Evolutionary conservation across 768 basidiomycete species (phyloP).

Genomic region (Mycena capillaripes): DNA sequence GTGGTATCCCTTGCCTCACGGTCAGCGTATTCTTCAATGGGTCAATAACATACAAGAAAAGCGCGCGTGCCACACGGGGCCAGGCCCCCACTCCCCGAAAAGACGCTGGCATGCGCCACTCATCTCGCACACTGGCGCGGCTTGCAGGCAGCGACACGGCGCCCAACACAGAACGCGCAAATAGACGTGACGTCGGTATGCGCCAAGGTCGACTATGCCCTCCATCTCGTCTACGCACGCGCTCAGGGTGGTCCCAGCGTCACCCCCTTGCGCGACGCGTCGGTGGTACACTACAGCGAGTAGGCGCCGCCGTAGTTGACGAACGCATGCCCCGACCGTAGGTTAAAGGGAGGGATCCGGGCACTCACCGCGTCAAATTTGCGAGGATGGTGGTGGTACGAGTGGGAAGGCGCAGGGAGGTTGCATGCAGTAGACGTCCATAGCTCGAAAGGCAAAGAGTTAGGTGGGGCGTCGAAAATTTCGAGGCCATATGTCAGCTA

Average conservation of each 20-base stretch:
- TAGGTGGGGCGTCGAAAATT: no score
- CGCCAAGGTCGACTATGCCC: conserved; percentile 1
- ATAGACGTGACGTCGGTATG: conserved; percentile 3
- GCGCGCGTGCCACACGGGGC: no score
- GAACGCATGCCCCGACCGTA: neutral
- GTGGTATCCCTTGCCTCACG: neutral
- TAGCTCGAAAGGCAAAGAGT: no score
- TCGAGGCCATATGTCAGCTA: no score
- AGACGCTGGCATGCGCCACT: neutral
- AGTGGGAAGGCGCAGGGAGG: no score
- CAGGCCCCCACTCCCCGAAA: no score
- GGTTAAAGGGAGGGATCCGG: neutral
- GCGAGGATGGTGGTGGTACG: neutral
- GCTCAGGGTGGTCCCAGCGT: neutral
- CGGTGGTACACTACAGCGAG: conserved; percentile 1
- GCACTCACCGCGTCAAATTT: neutral
- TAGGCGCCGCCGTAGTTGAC: neutral
- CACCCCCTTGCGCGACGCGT: neutral
- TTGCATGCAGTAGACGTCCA: no score
- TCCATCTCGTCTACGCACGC: neutral
- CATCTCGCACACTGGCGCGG: neutral
- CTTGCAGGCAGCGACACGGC: neutral
- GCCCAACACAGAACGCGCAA: neutral
- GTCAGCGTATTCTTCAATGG: neutral
- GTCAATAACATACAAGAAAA: neutral